These are phyloP conservation scores for Colletotrichum acutatum DNA, from an alignment of 2,329 filamentous ascomycete genomes.

Conservation along the genomic window DNA sequence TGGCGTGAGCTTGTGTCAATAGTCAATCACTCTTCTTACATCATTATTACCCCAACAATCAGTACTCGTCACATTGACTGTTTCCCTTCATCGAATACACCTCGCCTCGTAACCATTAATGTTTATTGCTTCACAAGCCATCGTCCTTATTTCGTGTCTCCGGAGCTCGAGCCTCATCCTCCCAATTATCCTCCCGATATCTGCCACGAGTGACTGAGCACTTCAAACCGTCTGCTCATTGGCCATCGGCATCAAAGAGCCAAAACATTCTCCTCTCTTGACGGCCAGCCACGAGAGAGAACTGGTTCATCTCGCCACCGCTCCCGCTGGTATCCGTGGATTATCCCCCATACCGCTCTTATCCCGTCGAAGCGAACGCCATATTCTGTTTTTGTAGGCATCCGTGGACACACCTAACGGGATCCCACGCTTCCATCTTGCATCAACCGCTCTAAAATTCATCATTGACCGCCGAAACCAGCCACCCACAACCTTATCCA, in stretches of 20 bases:
- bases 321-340: slow-evolving; percentile 28
- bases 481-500: not conserved
- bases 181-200: not conserved
- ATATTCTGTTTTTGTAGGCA: not conserved
- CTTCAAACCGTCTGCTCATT: not conserved
- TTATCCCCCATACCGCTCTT: slow-evolving; percentile 31
- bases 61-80: not conserved
- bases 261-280: not conserved
- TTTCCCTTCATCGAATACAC: not conserved
- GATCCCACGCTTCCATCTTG: slow-evolving; percentile 23
- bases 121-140: slow-evolving; percentile 6
- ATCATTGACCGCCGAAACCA: slow-evolving; percentile 28
- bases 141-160: not conserved
- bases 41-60: not conserved
- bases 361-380: slow-evolving; percentile 6
- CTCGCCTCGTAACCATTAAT: slow-evolving; percentile 2
- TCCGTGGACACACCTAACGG: slow-evolving; percentile 18
- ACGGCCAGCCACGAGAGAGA: not conserved
- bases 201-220: not conserved
- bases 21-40: not conserved
- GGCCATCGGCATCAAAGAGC: not conserved
- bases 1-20: slow-evolving; percentile 13
- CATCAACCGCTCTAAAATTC: slow-evolving; percentile 9
- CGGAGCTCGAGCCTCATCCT: slow-evolving; percentile 22
- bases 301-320: slow-evolving; percentile 33